Conservation (phyloP, 345 rosid species). For the Euphorbia peplus region DNA sequence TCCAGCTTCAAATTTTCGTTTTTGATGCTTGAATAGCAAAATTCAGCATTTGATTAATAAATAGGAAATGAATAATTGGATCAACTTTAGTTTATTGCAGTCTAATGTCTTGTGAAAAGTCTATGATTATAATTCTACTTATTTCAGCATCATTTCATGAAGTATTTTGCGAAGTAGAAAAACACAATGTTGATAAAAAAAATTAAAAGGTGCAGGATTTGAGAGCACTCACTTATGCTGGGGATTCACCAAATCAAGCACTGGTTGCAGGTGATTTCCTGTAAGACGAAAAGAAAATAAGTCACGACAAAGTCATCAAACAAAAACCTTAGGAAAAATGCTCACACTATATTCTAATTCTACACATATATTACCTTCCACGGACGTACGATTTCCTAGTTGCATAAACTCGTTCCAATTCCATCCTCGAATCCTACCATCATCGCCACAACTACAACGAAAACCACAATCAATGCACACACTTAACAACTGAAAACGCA, state of each 20-base stretch:
- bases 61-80: not conserved
- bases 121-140: too few relatives aligned
- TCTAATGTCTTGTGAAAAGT: too few relatives aligned
- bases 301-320: constrained; percentile 2
- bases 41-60: not conserved
- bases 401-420: constrained; percentile 60
- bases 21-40: not conserved
- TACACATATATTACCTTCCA: constrained; percentile 50
- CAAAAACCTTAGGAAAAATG: not conserved
- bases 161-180: not conserved
- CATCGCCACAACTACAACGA: constrained; percentile 84
- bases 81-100: too few relatives aligned
- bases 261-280: constrained; percentile 66
- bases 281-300: constrained; percentile 17
- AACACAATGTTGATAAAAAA: not conserved
- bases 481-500: not conserved
- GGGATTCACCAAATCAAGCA: constrained; percentile 69
- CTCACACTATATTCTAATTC: not conserved
- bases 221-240: constrained; percentile 71
- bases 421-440: constrained; percentile 92
- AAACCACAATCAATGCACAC: not conserved
- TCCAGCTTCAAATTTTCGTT: not conserved
- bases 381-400: constrained; percentile 36
- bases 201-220: not conserved
- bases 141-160: not conserved